These are phyloP conservation scores for Paspalum vaginatum DNA, from an alignment of 176 grass and related monocot species.

Conservation along the genomic window DNA sequence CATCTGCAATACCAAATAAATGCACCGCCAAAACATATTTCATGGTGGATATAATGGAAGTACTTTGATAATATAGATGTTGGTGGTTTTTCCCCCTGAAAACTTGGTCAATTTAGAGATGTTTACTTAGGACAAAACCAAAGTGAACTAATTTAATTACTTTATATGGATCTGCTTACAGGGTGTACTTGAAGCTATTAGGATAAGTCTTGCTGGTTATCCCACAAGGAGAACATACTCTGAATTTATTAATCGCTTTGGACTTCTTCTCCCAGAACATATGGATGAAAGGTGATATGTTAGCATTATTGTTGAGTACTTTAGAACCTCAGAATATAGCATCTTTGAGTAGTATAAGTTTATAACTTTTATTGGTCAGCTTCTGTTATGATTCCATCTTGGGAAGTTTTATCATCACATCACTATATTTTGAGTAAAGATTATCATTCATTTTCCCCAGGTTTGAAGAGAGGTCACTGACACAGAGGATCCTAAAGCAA, in stretches of 20 bases:
- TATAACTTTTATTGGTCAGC: neutral
- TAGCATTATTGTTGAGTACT: constrained; percentile 4
- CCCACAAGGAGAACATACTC: constrained; percentile 84
- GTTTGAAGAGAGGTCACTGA: constrained; percentile 73
- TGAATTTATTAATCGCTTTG: constrained; percentile 89
- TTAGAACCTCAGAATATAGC: neutral
- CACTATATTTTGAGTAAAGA: neutral
- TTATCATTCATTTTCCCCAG: constrained; percentile 39
- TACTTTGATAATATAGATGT: too few species aligned
- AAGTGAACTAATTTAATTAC: neutral
- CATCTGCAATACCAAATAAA: too few species aligned
- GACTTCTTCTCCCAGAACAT: constrained; percentile 68
- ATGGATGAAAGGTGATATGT: constrained; percentile 63
- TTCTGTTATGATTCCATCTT: neutral
- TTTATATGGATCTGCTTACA: constrained; percentile 34
- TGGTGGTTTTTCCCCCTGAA: too few species aligned
- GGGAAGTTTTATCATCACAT: neutral
- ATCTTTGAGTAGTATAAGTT: neutral
- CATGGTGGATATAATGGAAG: too few species aligned
- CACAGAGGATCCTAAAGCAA: constrained; percentile 71
- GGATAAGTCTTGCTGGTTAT: constrained; percentile 97
- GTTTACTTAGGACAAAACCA: too few species aligned
- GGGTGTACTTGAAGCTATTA: constrained; percentile 94
- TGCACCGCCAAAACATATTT: too few species aligned
- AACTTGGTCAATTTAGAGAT: too few species aligned